Evolutionary conservation across 2,329 filamentous ascomycete genomes (phyloP).

Genomic region (Calonectria honghensis): DNA sequence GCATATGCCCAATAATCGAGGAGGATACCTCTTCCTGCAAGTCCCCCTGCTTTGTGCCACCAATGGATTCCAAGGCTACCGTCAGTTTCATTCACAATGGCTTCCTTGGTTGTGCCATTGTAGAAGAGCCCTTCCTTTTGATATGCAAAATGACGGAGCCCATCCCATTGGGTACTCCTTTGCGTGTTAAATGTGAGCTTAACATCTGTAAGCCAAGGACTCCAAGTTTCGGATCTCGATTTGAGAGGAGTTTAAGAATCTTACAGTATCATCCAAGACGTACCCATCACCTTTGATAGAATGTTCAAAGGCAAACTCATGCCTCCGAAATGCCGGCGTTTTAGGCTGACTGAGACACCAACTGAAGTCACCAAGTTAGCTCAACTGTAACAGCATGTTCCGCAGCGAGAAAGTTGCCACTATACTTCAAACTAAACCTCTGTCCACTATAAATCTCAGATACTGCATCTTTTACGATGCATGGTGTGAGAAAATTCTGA

Average conservation of each 20-base stretch:
- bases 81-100: constrained; percentile 3
- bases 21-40: constrained; percentile 35
- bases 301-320: constrained; percentile 26
- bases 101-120: constrained; percentile 31
- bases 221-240: no score
- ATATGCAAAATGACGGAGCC: constrained; percentile 36
- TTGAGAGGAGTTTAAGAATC: background rate
- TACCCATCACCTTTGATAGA: constrained; percentile 25
- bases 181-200: constrained; percentile 38
- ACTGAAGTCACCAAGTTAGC: background rate
- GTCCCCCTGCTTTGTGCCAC: constrained; percentile 35
- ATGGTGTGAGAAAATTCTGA: constrained; percentile 27
- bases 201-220: background rate
- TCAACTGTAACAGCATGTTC: background rate
- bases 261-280: constrained; percentile 33
- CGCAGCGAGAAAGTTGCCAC: background rate
- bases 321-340: constrained; percentile 31
- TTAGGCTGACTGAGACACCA: constrained; percentile 36
- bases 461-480: constrained; percentile 17
- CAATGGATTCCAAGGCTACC: constrained; percentile 33
- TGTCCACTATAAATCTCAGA: constrained; percentile 24
- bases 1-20: constrained; percentile 37
- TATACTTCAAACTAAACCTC: constrained; percentile 35
- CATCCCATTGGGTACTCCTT: constrained; percentile 37
- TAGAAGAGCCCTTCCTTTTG: constrained; percentile 39